Evolutionary conservation across 495 filamentous ascomycete species (phyloP).

Genomic region (Mytilinidion resinicola): DNA sequence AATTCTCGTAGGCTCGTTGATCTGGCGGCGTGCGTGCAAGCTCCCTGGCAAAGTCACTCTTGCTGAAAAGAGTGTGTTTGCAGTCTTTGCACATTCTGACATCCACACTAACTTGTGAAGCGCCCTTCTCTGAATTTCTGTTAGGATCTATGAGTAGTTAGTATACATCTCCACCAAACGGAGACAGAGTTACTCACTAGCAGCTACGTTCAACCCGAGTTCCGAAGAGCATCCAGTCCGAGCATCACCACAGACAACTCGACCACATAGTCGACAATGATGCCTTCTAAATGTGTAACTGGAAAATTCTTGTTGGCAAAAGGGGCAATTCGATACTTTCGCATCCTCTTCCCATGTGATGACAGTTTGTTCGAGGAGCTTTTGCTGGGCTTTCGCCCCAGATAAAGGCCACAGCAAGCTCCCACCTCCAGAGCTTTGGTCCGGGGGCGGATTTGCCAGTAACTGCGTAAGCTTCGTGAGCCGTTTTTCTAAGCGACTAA

Average conservation of each 20-base stretch:
- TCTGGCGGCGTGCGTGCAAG: conserved; percentile 63
- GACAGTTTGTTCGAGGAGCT: conserved; percentile 79
- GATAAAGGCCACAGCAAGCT: conserved; percentile 53
- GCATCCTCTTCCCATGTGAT: conserved; percentile 94
- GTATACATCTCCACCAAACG: neutral
- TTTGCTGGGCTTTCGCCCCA: conserved; percentile 58
- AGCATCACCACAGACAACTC: conserved; percentile 84
- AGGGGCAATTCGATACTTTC: conserved; percentile 72
- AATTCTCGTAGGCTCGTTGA: conserved; percentile 75
- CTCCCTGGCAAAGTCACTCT: conserved; percentile 72
- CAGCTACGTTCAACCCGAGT: conserved; percentile 69
- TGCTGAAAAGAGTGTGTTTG: conserved; percentile 74
- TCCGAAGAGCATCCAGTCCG: conserved; percentile 79
- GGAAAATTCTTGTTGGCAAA: conserved; percentile 91
- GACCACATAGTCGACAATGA: conserved; percentile 89
- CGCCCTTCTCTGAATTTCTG: conserved; percentile 53
- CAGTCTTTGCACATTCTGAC: conserved; percentile 90
- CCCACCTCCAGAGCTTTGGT: conserved; percentile 45
- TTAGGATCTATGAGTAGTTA: conserved; percentile 36
- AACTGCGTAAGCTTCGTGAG: conserved; percentile 84
- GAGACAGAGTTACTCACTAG: conserved; percentile 45
- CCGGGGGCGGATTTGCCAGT: conserved; percentile 61
- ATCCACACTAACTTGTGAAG: conserved; percentile 60
- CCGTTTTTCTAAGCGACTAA: conserved; percentile 83
- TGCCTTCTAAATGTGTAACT: conserved; percentile 84